Percentiles rank a stretch among this genome's conserved stretches.
phyloP scores from a whole-genome alignment of 2,329 filamentous ascomycete species.

The Aaosphaeria arxii region DNA sequence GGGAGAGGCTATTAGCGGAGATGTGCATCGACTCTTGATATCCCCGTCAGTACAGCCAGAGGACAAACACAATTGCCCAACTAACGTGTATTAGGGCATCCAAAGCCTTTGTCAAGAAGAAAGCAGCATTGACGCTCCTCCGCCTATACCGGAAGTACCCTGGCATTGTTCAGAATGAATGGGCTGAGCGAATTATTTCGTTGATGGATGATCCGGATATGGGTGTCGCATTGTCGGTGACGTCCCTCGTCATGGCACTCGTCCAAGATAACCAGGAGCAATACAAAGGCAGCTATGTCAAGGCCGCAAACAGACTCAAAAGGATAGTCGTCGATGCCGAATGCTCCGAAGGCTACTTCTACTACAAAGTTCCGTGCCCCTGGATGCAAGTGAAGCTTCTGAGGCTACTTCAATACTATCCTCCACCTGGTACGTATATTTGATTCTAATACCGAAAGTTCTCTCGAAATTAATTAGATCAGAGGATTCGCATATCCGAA shows the following conservation, averaged over 20 bases:
- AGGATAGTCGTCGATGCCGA: conserved; percentile 88
- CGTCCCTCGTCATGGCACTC: conserved; percentile 89
- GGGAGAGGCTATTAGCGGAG: conserved; percentile 86
- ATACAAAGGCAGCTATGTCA: conserved; percentile 91
- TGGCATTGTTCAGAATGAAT: conserved; percentile 90
- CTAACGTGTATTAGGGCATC: conserved; percentile 58
- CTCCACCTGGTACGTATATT: conserved; percentile 76
- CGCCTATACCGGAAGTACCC: conserved; percentile 93
- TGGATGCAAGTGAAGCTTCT: conserved; percentile 97
- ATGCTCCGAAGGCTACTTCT: conserved; percentile 86
- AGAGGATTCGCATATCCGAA: conserved; percentile 91
- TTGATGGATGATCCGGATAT: conserved; percentile 96
- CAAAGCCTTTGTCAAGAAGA: conserved; percentile 99
- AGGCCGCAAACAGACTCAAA: conserved; percentile 86
- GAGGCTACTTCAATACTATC: conserved; percentile 90
- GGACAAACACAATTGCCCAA: not conserved
- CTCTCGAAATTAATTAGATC: conserved; percentile 20
- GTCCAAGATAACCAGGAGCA: conserved; percentile 92
- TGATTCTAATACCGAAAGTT: not conserved
- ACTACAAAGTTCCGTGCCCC: conserved; percentile 99
- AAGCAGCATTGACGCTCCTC: conserved; percentile 89
- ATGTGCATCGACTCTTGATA: conserved; percentile 91
- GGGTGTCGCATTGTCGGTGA: conserved; percentile 91
- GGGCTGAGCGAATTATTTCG: conserved; percentile 97
- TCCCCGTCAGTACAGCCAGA: conserved; percentile 67